Percentiles rank a stretch among this genome's conserved stretches.
These are phyloP conservation scores for Eragrostis tef DNA, from an alignment of 202 grass and related monocot genomes.

Conservation along the genomic window DNA sequence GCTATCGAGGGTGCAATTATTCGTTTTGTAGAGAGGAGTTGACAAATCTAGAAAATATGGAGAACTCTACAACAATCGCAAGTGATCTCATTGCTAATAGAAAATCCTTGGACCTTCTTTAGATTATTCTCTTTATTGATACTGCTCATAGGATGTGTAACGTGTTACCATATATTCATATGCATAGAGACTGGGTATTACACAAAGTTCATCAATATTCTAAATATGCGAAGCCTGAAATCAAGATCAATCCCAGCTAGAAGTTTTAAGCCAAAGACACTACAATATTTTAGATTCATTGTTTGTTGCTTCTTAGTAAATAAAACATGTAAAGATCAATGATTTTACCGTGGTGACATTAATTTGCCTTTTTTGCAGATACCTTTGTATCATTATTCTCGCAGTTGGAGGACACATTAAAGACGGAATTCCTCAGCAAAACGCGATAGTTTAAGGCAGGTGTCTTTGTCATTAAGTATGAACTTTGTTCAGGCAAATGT, in stretches of 20 bases:
- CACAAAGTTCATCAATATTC: neutral
- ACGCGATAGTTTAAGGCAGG: constrained; percentile 30
- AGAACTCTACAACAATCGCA: neutral
- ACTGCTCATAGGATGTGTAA: neutral
- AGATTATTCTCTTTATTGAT: neutral
- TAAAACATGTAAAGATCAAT: neutral
- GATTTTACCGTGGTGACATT: neutral
- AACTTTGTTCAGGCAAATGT: neutral
- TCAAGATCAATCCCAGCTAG: neutral
- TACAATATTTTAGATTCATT: neutral
- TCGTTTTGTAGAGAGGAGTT: constrained; percentile 9
- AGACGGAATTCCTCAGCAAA: constrained; percentile 55
- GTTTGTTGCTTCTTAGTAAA: neutral
- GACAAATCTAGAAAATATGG: neutral
- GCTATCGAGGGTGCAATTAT: constrained; percentile 16
- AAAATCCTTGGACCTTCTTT: neutral
- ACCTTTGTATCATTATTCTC: constrained; percentile 62
- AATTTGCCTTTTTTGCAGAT: constrained; percentile 36
- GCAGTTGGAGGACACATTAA: constrained; percentile 66
- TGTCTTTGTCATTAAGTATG: neutral
- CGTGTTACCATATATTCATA: neutral
- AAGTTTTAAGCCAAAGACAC: neutral
- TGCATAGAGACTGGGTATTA: neutral
- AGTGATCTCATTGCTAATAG: constrained; percentile 8
- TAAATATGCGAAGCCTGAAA: neutral